Percentiles rank a stretch among this genome's conserved stretches.
phyloP scores from a whole-genome alignment of 1,284 basidiomycete genomes.

The Testicularia cyperi region DNA sequence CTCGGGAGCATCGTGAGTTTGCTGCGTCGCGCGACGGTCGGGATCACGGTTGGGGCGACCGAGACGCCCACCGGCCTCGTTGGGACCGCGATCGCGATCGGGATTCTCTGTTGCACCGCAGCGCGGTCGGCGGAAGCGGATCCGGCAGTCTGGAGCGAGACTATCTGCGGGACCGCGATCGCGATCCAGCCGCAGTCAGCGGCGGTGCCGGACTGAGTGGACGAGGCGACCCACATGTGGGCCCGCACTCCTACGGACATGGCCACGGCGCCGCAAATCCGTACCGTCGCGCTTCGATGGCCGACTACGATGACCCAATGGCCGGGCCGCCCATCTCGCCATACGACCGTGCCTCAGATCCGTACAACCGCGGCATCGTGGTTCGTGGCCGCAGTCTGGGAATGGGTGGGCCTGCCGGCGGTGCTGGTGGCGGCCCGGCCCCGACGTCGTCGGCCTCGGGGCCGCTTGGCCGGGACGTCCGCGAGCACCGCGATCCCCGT shows the following conservation, averaged over 20 bases:
- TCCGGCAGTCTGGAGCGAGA: too few species aligned
- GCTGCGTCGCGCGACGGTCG: not conserved
- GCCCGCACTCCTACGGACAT: not conserved
- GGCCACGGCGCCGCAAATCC: too few species aligned
- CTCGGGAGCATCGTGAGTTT: not conserved
- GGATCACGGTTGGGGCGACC: not conserved
- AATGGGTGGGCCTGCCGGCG: not conserved
- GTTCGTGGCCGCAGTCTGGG: conserved; percentile 12
- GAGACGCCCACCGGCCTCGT: too few species aligned
- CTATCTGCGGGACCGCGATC: too few species aligned
- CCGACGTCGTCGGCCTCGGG: too few species aligned
- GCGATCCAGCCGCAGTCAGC: too few species aligned
- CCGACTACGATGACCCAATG: conserved; percentile 12
- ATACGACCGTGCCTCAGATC: conserved; percentile 16
- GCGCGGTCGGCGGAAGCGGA: too few species aligned
- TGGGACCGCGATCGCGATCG: conserved; percentile 1
- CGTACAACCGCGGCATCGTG: conserved; percentile 18
- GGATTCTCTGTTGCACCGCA: not conserved
- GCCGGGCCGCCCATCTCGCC: conserved; percentile 1
- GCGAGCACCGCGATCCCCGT: not conserved
- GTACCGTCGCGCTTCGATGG: conserved; percentile 21
- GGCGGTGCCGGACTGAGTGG: too few species aligned
- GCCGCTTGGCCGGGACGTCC: too few species aligned
- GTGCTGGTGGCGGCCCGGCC: not conserved
- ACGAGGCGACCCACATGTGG: conserved; percentile 7